Evolutionary conservation across 179 eudicot genomes (phyloP), one percentile per base, ranked within the genome.

Genomic region (Gypsophila paniculata): DNA sequence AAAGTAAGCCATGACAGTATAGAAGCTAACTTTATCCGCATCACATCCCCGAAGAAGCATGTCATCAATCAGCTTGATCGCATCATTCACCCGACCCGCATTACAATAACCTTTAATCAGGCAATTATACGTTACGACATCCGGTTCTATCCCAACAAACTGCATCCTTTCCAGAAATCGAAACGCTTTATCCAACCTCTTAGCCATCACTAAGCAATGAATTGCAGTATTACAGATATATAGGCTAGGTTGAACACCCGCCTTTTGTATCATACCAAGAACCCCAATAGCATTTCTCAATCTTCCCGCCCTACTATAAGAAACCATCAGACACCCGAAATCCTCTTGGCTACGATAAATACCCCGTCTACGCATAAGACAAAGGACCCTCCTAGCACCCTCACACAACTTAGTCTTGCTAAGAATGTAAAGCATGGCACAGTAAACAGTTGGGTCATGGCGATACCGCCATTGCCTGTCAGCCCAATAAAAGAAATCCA

Each of bases 11-110:
- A 90, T 83, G 66, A 90, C 85, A 19, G 92, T 92, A 80, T 86
- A 87, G 70, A 88, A 90, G 75, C 94, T 87, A 68, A 87, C 95
- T 84, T 92, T 90, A 83, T 92, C 96, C 22, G 94, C 91, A 23
- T 78, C 62, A 71, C 88, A 85, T 62, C 94, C 91, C 78, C 74
- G 85, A 10, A 19, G 54, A 21, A 84, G 82, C 96, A 92, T 92
- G 74, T 82, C 83, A 61, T 62, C 84, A 36, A 92, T 88, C 77
- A 92, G 71, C 70, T 76, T 82, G 18, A 86, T 51, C 29, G 96
- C 94, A 77, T 86, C 87, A 63, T 88, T 78, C 39, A 86, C 48
- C 66, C 59, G 79, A 65, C 79, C 72, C 73, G 70, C 52, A 70
- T 86, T 85, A 82, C 96, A 92, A 72, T 88, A 90, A 51, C 96